A percentile compares a stretch with the other conserved stretches of the same genome.
Conservation (phyloP, 2,329 filamentous ascomycete species). For the Phyllosticta capitalensis region DNA sequence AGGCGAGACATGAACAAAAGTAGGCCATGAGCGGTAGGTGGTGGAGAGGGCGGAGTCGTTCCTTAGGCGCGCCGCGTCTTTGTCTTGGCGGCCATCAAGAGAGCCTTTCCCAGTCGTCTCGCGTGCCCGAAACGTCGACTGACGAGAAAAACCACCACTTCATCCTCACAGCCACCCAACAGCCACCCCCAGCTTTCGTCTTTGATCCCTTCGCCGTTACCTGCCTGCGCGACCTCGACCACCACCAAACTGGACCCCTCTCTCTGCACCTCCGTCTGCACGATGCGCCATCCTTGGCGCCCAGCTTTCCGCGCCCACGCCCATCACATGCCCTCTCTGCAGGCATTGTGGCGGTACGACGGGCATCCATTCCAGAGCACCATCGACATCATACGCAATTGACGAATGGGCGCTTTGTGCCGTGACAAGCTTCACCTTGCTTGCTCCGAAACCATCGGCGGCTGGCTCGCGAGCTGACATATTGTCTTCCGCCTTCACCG, state of each 20-base stretch:
- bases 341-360: neutral
- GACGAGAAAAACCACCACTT: neutral
- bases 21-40: neutral
- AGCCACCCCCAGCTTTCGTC: neutral
- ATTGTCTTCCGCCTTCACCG: neutral
- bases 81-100: neutral
- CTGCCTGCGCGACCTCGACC: neutral
- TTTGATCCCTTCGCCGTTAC: neutral
- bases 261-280: neutral
- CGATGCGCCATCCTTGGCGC: conserved; percentile 3
- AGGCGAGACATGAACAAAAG: neutral
- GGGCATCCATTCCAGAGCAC: neutral
- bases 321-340: neutral
- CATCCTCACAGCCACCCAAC: neutral
- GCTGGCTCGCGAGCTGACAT: neutral
- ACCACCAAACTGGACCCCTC: neutral
- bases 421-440: neutral
- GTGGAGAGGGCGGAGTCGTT: conserved; percentile 1
- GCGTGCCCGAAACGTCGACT: neutral
- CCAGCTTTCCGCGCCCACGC: conserved; percentile 2
- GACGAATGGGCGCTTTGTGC: neutral
- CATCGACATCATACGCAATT: neutral
- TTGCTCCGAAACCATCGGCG: neutral
- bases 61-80: neutral
- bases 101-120: neutral